These are phyloP conservation scores for Cystofilobasidium ferigula DNA, from an alignment of 768 basidiomycete genomes.

Conservation along the genomic window DNA sequence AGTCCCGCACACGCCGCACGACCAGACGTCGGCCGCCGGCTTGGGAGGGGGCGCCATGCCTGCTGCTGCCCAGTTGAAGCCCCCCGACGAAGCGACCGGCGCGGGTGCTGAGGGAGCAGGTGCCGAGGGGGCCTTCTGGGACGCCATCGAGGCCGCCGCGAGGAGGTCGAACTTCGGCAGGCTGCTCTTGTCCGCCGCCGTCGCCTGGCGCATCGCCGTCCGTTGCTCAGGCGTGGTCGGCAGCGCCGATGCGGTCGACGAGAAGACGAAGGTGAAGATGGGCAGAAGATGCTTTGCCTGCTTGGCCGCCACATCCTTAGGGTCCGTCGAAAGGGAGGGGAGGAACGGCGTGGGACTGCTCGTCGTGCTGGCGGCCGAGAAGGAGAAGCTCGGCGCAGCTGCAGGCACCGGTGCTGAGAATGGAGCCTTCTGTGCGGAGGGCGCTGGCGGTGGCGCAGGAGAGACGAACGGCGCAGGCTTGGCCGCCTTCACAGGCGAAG, in stretches of 20 bases:
- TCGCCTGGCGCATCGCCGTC: slow-evolving; percentile 9
- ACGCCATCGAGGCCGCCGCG: background rate
- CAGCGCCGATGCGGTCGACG: slow-evolving; percentile 7
- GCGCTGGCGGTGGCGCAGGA: background rate
- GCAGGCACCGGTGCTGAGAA: background rate
- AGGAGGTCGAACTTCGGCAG: slow-evolving; percentile 20
- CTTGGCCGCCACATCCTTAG: slow-evolving; percentile 2
- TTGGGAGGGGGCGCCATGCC: slow-evolving; percentile 15
- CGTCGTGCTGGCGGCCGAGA: background rate
- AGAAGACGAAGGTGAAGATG: slow-evolving; percentile 21
- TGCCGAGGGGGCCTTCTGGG: background rate
- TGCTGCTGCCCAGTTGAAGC: slow-evolving; percentile 21
- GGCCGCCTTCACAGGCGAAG: background rate
- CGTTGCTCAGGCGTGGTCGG: slow-evolving; percentile 4
- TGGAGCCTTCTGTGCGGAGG: background rate
- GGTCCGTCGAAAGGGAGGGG: background rate
- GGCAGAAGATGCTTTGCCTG: slow-evolving; percentile 10
- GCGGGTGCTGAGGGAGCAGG: background rate
- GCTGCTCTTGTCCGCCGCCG: background rate
- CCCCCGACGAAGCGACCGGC: background rate
- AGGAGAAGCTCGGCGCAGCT: background rate
- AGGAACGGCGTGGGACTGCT: background rate
- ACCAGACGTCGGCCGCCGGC: slow-evolving; percentile 16
- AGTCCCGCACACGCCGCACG: slow-evolving; percentile 9
- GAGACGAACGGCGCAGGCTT: background rate